These are phyloP conservation scores for Simplicillium aogashimaense DNA, from an alignment of 2,329 filamentous ascomycete species.

Conservation along the genomic window DNA sequence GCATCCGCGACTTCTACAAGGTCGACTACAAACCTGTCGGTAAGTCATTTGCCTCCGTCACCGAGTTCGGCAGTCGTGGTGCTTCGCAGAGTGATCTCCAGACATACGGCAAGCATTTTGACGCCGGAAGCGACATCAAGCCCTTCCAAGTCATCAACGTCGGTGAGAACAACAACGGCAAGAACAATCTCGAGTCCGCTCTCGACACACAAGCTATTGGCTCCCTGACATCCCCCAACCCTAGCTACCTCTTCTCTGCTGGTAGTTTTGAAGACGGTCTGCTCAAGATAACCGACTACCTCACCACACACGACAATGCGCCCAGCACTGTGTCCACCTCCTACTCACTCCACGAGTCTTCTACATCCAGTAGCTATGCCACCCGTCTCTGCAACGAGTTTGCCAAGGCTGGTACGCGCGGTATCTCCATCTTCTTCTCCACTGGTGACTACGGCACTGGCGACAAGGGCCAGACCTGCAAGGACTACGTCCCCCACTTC, in stretches of 20 bases:
- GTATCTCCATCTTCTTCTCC: conserved; percentile 38
- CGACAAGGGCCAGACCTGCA: background rate
- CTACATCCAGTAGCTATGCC: conserved; percentile 13
- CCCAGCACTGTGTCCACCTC: conserved; percentile 36
- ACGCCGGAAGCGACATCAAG: background rate
- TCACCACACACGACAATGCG: background rate
- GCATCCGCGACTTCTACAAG: conserved; percentile 6
- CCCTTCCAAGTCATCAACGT: background rate
- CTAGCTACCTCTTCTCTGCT: background rate
- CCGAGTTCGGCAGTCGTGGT: conserved; percentile 4
- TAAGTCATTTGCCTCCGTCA: conserved; percentile 5
- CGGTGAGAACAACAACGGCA: background rate
- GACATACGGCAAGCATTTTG: conserved; percentile 1
- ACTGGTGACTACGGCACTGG: conserved; percentile 11
- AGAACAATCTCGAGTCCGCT: background rate
- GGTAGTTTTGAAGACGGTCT: background rate
- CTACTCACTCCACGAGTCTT: conserved; percentile 41
- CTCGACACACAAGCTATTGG: background rate
- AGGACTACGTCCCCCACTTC: conserved; percentile 24
- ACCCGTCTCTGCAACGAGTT: conserved; percentile 43
- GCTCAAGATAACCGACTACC: no score
- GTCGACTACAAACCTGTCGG: conserved; percentile 5
- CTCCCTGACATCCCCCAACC: background rate
- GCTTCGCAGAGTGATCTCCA: conserved; percentile 2
- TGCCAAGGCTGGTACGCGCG: conserved; percentile 42